A percentile compares a stretch with the other conserved stretches of the same genome.
Evolutionary conservation across 495 filamentous ascomycete species (phyloP).

Genomic region (Neurospora sp.): DNA sequence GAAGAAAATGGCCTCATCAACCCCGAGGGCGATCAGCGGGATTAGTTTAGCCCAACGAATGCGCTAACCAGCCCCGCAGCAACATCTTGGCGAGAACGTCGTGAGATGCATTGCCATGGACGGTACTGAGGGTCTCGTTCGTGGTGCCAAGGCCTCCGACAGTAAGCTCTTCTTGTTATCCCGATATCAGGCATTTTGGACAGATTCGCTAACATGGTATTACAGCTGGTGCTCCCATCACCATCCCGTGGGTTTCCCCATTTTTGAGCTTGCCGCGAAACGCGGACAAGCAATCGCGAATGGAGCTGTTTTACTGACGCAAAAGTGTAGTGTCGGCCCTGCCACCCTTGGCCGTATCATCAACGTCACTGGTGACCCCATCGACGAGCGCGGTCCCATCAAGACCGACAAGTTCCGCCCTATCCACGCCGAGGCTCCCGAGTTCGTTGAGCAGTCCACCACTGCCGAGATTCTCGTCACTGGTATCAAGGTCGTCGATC

Average conservation of each 20-base stretch:
- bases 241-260: slow-evolving; percentile 52
- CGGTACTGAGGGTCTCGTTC: slow-evolving; percentile 98
- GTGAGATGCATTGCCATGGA: slow-evolving; percentile 99
- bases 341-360: slow-evolving; percentile 97
- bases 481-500: slow-evolving; percentile 99
- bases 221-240: slow-evolving; percentile 76
- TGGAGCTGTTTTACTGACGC: not conserved
- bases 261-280: not conserved
- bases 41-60: slow-evolving; percentile 5
- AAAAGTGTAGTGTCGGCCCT: slow-evolving; percentile 54
- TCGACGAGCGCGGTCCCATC: slow-evolving; percentile 98
- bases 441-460: slow-evolving; percentile 90
- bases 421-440: slow-evolving; percentile 89
- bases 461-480: slow-evolving; percentile 92
- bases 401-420: slow-evolving; percentile 77
- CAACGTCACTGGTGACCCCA: slow-evolving; percentile 99
- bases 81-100: slow-evolving; percentile 99
- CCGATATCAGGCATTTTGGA: not conserved
- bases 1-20: slow-evolving; percentile 7
- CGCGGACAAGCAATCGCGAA: not conserved
- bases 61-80: slow-evolving; percentile 49
- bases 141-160: slow-evolving; percentile 74
- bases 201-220: slow-evolving; percentile 7
- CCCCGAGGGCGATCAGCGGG: not conserved
- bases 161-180: slow-evolving; percentile 26